Evolutionary conservation across 2,329 filamentous ascomycete genomes (phyloP), one percentile per base, ranked within the genome.

Genomic region (Pestalotiopsis sp.): DNA sequence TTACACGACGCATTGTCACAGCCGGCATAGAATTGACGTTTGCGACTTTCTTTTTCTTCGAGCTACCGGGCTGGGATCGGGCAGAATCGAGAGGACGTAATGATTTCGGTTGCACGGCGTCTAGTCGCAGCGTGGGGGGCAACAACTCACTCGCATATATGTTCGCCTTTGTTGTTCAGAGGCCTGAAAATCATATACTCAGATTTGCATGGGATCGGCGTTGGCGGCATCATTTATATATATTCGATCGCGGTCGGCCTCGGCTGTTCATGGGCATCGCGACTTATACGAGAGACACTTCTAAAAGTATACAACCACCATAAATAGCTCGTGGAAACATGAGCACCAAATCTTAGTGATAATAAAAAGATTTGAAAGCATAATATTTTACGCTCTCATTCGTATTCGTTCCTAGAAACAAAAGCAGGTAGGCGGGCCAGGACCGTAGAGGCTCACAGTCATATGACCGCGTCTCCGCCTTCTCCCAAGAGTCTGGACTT

Each of bases 131-230:
- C 13, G 23, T 13, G 57, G 17, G 56, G 23, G 17, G 45, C 17
- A n/a, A 27, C 57, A 13, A 59, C 17, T 59, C 23, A 59, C 25
- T 27, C 5, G 20, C 20, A 52, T 17, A 52, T 14, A 27, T 27
- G 57, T 4, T 27, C 20, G 25, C n/a, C 11, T 23, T 23, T 27
- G 23, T 59, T 58, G n/a, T 27, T 23, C n/a, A 45, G 41, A 45
- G 41, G 41, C 41, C 31, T 36, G 17, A 45, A 45, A 45, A 45
- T 11, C 41, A 45, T 64, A 36, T 64, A 36, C 61, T 64, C 38
- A 64, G 20, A 60, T 41, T 38, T 61, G 64, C 64, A 66, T 66
- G 60, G 64, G 36, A 27, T 38, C 36, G 64, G 64, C 64, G 64
- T 66, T 66, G 17, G 41, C n/a, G 45, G 45, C 45, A 52, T 52